Evolutionary conservation across 108 stramenopile genomes (phyloP).

Genomic region (Cyclotella cryptica): DNA sequence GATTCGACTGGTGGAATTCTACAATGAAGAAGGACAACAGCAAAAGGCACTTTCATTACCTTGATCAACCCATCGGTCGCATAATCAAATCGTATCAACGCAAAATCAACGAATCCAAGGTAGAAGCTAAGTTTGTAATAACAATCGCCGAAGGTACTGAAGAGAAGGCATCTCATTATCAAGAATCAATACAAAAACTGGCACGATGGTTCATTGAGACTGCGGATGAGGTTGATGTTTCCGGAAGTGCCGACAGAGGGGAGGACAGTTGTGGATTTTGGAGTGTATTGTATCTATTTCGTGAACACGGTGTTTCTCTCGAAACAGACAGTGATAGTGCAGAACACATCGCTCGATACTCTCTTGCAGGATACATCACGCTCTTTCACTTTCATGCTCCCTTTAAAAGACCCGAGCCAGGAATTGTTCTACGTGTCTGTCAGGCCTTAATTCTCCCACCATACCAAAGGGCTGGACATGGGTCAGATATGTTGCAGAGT

Average conservation of each 20-base stretch:
- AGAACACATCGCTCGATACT: constrained; percentile 1
- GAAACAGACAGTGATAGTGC: neutral
- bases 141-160: constrained; percentile 50
- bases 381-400: constrained; percentile 76
- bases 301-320: constrained; percentile 18
- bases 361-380: constrained; percentile 59
- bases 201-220: constrained; percentile 61
- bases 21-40: neutral
- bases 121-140: constrained; percentile 43
- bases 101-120: constrained; percentile 31
- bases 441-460: constrained; percentile 57
- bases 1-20: neutral
- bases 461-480: constrained; percentile 60
- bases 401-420: constrained; percentile 79
- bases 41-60: constrained; percentile 11
- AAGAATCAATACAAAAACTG: constrained; percentile 44
- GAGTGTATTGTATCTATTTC: constrained; percentile 55
- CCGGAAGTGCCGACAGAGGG: constrained; percentile 6
- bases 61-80: constrained; percentile 35
- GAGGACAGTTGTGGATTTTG: constrained; percentile 44
- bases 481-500: constrained; percentile 41
- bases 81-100: constrained; percentile 33
- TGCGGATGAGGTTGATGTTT: constrained; percentile 55
- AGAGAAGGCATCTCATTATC: constrained; percentile 40
- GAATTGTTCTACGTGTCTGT: constrained; percentile 64